Evolutionary conservation across 2,329 filamentous ascomycete genomes (phyloP), one percentile per base, ranked within the genome.

Genomic region (Fusarium acutatum): DNA sequence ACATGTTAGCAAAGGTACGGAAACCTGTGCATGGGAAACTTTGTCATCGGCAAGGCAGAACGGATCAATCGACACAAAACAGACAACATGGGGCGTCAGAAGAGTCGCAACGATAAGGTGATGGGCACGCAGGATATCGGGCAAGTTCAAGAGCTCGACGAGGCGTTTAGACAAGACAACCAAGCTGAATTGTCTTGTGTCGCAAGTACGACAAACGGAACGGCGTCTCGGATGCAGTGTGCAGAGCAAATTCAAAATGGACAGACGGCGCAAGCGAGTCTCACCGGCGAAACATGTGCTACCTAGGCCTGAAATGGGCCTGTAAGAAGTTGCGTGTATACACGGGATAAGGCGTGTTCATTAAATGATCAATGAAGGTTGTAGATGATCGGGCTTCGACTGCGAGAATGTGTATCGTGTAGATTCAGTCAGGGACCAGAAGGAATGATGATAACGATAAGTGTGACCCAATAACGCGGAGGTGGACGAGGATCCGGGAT

Each of bases 211-310:
- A 74, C 67, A 59, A 53, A 69, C 52, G 67, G 60, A 30, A 72
- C 60, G 65, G 64, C 60, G 73, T 64, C 67, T 76, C 67, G 75
- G 62, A 67, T 68, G 65, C 52, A 57, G 63, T 72, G 63, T 69
- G 70, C 50, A 58, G 61, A 57, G 74, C 61, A 75, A 69, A 43
- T 75, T 72, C 57, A 74, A 72, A 28, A 69, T 67, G 69, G 60
- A 52, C 47, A 70, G 69, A 74, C 60, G 60, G 63, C 69, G 71
- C 70, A 76, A 73, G 74, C 60, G 69, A 74, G 74, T 78, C 77
- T 78, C 77, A 78, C 77, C 77, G 50, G 68, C 75, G 70, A 76
- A 78, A 72, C 77, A 78, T 78, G 74, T 78, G 71, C 75, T 77
- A 78, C 74, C 72, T 64, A 72, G 74, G 74, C 67, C 62, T 57